phyloP scores from a whole-genome alignment of 176 grass and related monocot genomes.

The Eragrostis nindensis region DNA sequence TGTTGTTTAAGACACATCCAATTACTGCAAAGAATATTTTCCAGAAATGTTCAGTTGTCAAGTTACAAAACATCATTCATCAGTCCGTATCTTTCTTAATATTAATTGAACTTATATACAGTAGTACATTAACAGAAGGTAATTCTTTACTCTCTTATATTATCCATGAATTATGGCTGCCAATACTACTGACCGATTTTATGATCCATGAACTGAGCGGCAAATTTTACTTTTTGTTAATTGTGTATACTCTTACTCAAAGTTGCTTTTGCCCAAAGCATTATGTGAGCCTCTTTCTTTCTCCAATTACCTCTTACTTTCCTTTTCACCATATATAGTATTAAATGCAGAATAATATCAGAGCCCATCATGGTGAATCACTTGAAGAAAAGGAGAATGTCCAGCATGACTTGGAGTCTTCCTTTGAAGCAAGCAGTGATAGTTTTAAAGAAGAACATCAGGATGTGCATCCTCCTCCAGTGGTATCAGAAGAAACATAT shows the following conservation, averaged over 20 bases:
- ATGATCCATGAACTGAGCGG: not conserved
- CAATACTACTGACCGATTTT: not conserved
- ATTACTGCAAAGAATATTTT: slow-evolving; percentile 7
- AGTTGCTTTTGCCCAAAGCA: slow-evolving; percentile 20
- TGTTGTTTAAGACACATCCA: not conserved
- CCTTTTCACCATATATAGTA: slow-evolving; percentile 56
- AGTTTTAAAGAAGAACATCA: slow-evolving; percentile 32
- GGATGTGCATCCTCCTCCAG: slow-evolving; percentile 20
- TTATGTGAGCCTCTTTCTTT: slow-evolving; percentile 1
- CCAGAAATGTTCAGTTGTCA: not conserved
- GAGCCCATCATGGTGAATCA: slow-evolving; percentile 66
- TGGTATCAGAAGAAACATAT: slow-evolving; percentile 51
- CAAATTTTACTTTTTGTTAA: not conserved
- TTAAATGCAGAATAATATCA: slow-evolving; percentile 90
- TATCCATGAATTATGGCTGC: not conserved
- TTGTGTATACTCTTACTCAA: slow-evolving; percentile 9
- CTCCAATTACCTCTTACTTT: slow-evolving; percentile 43
- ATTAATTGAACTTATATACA: slow-evolving; percentile 24
- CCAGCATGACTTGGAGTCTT: slow-evolving; percentile 44
- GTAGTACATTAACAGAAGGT: not conserved
- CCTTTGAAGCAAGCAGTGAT: slow-evolving; percentile 33
- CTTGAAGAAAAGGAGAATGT: slow-evolving; percentile 56
- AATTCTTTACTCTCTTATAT: not conserved
- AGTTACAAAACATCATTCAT: not conserved
- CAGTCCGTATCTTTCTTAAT: slow-evolving; percentile 4